Conservation (phyloP, 2,329 filamentous ascomycete species). For the Exophiala sp. region DNA sequence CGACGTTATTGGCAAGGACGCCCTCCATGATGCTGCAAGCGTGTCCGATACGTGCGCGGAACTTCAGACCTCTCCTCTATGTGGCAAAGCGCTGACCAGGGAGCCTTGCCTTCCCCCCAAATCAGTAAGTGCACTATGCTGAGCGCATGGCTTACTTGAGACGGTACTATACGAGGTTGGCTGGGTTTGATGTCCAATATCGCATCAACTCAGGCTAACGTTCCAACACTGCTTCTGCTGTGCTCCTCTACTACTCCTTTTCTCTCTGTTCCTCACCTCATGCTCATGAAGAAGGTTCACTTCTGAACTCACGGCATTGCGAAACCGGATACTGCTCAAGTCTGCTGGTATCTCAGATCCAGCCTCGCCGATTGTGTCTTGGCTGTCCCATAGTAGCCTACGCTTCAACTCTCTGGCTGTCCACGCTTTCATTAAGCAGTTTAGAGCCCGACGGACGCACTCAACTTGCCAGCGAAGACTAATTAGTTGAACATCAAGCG, state of each 20-base stretch:
- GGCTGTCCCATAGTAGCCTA: no score
- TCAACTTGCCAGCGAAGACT: no score
- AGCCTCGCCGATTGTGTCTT: no score
- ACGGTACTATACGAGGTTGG: not conserved
- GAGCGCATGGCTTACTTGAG: constrained; percentile 17
- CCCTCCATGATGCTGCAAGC: no score
- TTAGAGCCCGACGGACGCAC: no score
- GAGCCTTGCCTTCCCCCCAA: constrained; percentile 3
- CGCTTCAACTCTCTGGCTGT: not conserved
- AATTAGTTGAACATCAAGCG: not conserved
- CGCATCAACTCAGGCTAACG: not conserved
- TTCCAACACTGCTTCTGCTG: not conserved
- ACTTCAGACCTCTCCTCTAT: not conserved
- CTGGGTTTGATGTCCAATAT: not conserved
- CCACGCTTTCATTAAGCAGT: no score
- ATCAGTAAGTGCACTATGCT: constrained; percentile 12
- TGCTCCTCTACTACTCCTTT: not conserved
- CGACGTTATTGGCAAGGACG: no score
- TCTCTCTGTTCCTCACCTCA: constrained; percentile 2
- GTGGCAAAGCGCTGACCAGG: not conserved
- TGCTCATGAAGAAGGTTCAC: not conserved
- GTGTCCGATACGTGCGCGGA: no score
- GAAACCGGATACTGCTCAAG: no score
- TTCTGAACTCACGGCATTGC: no score
- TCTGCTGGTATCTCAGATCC: no score